These are phyloP conservation scores for Verbascum thapsus DNA, from an alignment of 257 asterid species.

Conservation along the genomic window DNA sequence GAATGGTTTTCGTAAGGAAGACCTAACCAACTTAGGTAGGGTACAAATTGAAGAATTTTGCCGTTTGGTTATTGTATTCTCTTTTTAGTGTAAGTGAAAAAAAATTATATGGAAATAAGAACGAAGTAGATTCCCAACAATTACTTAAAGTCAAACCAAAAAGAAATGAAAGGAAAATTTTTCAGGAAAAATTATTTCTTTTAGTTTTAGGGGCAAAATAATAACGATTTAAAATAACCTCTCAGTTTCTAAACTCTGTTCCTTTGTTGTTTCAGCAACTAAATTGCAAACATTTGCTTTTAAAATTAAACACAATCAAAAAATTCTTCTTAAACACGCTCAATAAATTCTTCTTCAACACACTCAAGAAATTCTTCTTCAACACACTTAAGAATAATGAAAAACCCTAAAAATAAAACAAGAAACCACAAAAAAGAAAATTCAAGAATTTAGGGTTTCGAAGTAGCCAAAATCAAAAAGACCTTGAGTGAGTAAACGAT, in stretches of 20 bases:
- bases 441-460: conserved; percentile 21
- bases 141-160: conserved; percentile 1
- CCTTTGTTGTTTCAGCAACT: neutral
- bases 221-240: neutral
- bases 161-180: neutral
- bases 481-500: conserved; percentile 92
- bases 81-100: neutral
- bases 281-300: neutral
- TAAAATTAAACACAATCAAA: too few species aligned
- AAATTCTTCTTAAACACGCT: too few species aligned
- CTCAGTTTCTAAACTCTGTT: neutral
- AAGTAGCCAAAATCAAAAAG: neutral
- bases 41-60: neutral
- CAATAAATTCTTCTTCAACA: too few species aligned
- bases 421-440: neutral
- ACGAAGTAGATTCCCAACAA: neutral
- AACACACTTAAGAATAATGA: neutral
- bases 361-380: neutral
- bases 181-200: conserved; percentile 7
- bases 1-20: neutral
- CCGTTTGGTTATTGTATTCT: neutral
- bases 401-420: neutral
- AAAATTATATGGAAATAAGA: neutral
- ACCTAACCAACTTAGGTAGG: neutral
- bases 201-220: neutral